Conservation (phyloP, 176 grass and related monocot species). For the Olyra latifolia region DNA sequence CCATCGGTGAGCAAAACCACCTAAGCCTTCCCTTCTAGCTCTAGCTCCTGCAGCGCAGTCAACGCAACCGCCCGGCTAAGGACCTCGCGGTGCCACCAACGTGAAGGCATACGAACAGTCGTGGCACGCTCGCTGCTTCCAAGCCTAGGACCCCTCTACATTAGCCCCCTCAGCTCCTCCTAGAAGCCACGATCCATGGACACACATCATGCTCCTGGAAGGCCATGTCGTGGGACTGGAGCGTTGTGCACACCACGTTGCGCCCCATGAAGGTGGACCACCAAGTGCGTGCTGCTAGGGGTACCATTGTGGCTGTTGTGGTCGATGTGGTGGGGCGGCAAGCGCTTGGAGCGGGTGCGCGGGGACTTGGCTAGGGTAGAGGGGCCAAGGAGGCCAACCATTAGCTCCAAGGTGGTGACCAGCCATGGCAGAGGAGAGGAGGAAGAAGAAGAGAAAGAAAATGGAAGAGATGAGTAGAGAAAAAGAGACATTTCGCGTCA, state of each 20-base stretch:
- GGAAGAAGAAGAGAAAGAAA: too few relatives aligned
- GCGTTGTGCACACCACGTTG: constrained; percentile 54
- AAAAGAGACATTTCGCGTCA: too few relatives aligned
- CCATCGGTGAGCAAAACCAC: too few relatives aligned
- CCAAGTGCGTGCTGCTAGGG: constrained; percentile 19
- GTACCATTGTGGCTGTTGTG: too few relatives aligned
- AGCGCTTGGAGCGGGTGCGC: neutral
- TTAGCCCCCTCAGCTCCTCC: constrained; percentile 51
- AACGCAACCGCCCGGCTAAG: too few relatives aligned
- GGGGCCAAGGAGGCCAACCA: constrained; percentile 64
- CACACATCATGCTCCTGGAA: constrained; percentile 63
- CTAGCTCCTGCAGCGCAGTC: too few relatives aligned
- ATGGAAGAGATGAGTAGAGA: too few relatives aligned
- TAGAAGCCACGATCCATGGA: constrained; percentile 73
- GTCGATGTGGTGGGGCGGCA: constrained; percentile 12
- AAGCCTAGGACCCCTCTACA: too few relatives aligned
- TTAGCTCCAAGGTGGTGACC: constrained; percentile 79
- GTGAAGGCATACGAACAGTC: constrained; percentile 71
- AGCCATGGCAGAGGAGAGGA: neutral
- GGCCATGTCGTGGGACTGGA: constrained; percentile 48
- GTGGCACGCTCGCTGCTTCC: constrained; percentile 18
- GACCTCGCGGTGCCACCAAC: too few relatives aligned
- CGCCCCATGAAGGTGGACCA: constrained; percentile 61
- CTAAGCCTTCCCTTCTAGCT: too few relatives aligned
- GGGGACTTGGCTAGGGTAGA: constrained; percentile 34